A percentile compares a stretch with the other conserved stretches of the same genome.
Conservation (phyloP, 768 basidiomycete genomes). For the Tylopilus sp. region DNA sequence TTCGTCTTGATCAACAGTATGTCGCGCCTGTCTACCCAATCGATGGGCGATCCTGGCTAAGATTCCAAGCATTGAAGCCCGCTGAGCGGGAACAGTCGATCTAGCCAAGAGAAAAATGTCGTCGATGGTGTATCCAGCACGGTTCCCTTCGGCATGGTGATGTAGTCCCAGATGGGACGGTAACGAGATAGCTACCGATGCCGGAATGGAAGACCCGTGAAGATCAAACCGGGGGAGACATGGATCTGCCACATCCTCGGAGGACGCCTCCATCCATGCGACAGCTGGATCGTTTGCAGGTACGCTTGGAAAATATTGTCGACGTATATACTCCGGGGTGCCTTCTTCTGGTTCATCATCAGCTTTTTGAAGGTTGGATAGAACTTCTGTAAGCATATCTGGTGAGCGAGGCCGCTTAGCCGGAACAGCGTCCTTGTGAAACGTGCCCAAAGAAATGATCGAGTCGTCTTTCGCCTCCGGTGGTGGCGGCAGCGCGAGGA, state of each 20-base stretch:
- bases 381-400: neutral
- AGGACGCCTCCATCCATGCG: slow-evolving; percentile 63
- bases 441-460: slow-evolving; percentile 38
- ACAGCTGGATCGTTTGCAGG: slow-evolving; percentile 68
- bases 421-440: slow-evolving; percentile 23
- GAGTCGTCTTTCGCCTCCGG: slow-evolving; percentile 24
- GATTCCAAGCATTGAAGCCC: slow-evolving; percentile 76
- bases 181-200: slow-evolving; percentile 48
- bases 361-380: neutral
- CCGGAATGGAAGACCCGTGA: slow-evolving; percentile 63
- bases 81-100: slow-evolving; percentile 80
- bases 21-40: slow-evolving; percentile 18
- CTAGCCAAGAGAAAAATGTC: slow-evolving; percentile 78
- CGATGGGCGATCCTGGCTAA: slow-evolving; percentile 54
- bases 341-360: slow-evolving; percentile 54
- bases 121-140: slow-evolving; percentile 86
- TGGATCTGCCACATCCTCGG: slow-evolving; percentile 13
- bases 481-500: slow-evolving; percentile 52
- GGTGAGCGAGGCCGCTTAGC: slow-evolving; percentile 9
- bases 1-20: neutral
- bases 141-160: slow-evolving; percentile 75
- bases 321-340: slow-evolving; percentile 79
- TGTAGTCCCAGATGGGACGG: slow-evolving; percentile 88
- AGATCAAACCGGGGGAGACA: slow-evolving; percentile 68
- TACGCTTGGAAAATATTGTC: slow-evolving; percentile 75